Evolutionary conservation across 306 rosid species (phyloP), one percentile per base, ranked within the genome.

Genomic region (Myrica gale): DNA sequence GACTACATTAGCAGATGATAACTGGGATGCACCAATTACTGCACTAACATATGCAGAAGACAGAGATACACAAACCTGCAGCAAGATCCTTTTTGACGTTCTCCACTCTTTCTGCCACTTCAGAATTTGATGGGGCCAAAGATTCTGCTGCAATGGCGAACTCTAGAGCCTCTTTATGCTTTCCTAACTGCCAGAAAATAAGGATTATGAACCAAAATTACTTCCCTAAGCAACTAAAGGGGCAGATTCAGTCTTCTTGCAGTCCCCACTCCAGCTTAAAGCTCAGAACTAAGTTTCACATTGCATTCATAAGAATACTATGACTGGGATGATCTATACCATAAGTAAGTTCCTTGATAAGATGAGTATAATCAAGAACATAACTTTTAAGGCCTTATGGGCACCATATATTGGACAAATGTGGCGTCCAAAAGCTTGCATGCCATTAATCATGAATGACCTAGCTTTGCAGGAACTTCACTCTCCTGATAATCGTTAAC

Each of bases 141-240:
- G 39, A 60, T 21, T 89, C 96, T 79, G 98, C 89, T 48, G 89
- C 91, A 54, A 54, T 42, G 50, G 93, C 98, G 69, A 92, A 92
- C 19, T 92, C 92, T 77, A 96, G 80, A 77, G 99, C 99, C 78
- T 96, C 96, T 83, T 85, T 88, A 75, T 88, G 93, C 82, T 77
- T 89, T 72, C 91, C 92, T 83, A 96, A 76, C 99, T 96, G 93
- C 88, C 80, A 80, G 17, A 56, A 77, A 78, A 83, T 71, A 79
- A 39, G 19, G 72, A 74, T 84, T 73, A 32, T 65, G 71, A 75
- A 37, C n/a, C 61, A 48, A 68, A 13, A 54, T 56, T 44, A 75
- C 58, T 44, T 13, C 20, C 54, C 21, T 65, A 21, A 68, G 74
- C 54, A 74, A 71, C 77, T 69, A 44, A 48, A 79, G 46, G 55